Evolutionary conservation across 106 monocot genomes (phyloP).

Genomic region (Posidonia australis): DNA sequence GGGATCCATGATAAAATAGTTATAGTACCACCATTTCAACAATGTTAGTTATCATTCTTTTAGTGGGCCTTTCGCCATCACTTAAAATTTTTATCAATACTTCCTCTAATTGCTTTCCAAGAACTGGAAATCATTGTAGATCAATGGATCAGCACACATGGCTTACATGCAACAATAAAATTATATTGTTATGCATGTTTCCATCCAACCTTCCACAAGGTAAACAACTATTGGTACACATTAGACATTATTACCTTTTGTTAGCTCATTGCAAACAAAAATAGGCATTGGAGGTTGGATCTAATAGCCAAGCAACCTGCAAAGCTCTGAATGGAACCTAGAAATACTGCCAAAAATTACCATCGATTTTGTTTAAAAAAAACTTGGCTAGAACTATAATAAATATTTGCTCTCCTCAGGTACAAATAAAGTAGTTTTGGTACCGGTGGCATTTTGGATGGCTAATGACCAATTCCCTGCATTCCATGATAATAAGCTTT

Average conservation of each 20-base stretch:
- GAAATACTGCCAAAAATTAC: background rate
- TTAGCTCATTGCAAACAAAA: constrained; percentile 91
- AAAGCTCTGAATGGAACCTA: constrained; percentile 68
- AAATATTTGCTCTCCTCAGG: constrained; percentile 16
- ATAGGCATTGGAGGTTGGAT: constrained; percentile 96
- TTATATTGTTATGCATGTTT: background rate
- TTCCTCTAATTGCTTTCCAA: no score
- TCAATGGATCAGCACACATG: no score
- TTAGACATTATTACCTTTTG: no score
- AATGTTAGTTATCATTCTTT: constrained; percentile 85
- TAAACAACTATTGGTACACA: background rate
- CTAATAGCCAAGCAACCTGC: constrained; percentile 76
- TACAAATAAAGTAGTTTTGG: constrained; percentile 22
- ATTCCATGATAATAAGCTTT: background rate
- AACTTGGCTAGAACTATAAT: background rate
- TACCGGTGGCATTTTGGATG: constrained; percentile 21
- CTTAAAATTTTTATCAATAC: constrained; percentile 74
- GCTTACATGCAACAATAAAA: no score
- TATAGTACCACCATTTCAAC: constrained; percentile 99
- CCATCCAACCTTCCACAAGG: background rate
- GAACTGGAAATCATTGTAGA: no score
- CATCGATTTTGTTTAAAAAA: background rate
- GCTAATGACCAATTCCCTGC: constrained; percentile 31
- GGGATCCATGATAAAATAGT: no score
- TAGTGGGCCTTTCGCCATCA: constrained; percentile 80